Evolutionary conservation across 257 asterid genomes (phyloP), one percentile per base, ranked within the genome.

Genomic region (Paraleonurus japonicus): DNA sequence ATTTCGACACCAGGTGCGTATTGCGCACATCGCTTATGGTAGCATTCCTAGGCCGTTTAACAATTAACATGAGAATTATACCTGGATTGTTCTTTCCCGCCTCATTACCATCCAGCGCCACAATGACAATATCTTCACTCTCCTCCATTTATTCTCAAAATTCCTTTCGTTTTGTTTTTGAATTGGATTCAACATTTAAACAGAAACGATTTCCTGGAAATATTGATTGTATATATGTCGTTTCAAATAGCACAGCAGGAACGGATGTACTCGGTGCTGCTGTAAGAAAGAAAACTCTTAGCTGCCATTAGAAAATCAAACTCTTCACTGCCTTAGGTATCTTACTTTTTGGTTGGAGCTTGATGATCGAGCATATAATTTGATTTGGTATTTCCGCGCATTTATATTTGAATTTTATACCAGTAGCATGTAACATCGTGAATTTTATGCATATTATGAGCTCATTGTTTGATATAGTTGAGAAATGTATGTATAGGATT

Each of bases 41-140:
- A 76, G 73, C 27, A 55, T 0, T 20, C 23, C 12, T 2, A 2
- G 16, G 72, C 67, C 68, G 76, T 76, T 76, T 58, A 62, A 17
- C 66, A 68, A 48, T 37, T 16, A 35, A 51, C 16, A 19, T 32
- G 47, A 23, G 58, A 61, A 23, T 15, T 30, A 19, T 59, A 22
- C 71, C 22, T 45, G 70, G 41, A 33, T 6, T 66, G 32, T 53
- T 53, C 48, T 59, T 78, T 81, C 83, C 86, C 86, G 81, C 86
- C 67, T 64, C 67, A 37, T 37, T 65, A 37, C 17, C 67, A n/a
- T 45, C 74, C 61, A 3, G 43, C 50, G 32, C 69, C 16, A 33
- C 23, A n/a, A 3, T 71, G 4, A 33, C 23, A n/a, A 3, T 71
- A 7, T 27, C 71, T 12, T 66, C 76, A 43, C 2, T 61, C 17